phyloP scores from a whole-genome alignment of 2,329 filamentous ascomycete genomes.

The Xylariaceae sp. region DNA sequence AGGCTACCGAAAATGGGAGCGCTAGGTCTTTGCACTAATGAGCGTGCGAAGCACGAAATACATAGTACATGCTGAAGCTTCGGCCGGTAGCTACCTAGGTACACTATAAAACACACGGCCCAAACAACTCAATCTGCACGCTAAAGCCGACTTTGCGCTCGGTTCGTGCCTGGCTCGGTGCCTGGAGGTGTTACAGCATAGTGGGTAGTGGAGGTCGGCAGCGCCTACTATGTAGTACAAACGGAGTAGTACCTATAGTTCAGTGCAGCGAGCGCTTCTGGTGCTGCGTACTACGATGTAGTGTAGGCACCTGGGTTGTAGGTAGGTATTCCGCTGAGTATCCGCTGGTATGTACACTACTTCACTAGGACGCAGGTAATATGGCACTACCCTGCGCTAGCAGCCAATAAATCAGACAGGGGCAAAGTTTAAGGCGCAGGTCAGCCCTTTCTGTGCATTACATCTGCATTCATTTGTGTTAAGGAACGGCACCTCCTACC shows the following conservation, averaged over 20 bases:
- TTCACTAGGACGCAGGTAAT: background rate
- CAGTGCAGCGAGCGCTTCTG: too few species aligned
- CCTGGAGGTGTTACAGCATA: background rate
- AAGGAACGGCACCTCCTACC: background rate
- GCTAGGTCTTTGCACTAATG: slow-evolving; percentile 43
- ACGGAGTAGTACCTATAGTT: too few species aligned
- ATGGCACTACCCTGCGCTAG: background rate
- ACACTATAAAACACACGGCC: too few species aligned
- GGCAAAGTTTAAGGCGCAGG: background rate
- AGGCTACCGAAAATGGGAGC: slow-evolving; percentile 36
- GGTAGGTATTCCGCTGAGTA: too few species aligned
- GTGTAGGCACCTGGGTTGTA: background rate
- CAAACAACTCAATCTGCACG: background rate
- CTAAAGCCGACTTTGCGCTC: slow-evolving; percentile 12
- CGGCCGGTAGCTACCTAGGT: too few species aligned
- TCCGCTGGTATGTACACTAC: background rate
- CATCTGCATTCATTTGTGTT: background rate
- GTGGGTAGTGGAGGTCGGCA: too few species aligned
- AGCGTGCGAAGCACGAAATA: too few species aligned
- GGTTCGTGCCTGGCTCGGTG: slow-evolving; percentile 8
- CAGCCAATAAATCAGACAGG: background rate
- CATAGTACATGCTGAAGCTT: background rate
- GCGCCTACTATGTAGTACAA: too few species aligned
- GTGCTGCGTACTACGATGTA: too few species aligned
- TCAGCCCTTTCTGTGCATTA: background rate